Percentiles rank a stretch among this genome's conserved stretches.
phyloP scores from a whole-genome alignment of 1,284 basidiomycete genomes.

The Stygiomarasmius scandens region DNA sequence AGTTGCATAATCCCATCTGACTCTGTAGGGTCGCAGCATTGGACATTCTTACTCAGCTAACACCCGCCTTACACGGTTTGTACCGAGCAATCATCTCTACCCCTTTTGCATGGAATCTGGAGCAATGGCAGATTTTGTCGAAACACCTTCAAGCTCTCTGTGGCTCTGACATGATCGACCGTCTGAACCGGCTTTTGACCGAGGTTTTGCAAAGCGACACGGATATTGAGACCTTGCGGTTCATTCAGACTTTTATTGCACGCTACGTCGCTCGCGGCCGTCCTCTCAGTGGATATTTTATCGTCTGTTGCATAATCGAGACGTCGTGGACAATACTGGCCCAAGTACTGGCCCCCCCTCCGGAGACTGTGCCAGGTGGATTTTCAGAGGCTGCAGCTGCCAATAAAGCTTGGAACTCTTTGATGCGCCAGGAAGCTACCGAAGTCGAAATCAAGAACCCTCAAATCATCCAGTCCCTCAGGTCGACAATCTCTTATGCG shows the following conservation, averaged over 20 bases:
- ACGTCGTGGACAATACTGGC: conserved; percentile 83
- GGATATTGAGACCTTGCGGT: conserved; percentile 55
- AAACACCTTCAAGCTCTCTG: conserved; percentile 59
- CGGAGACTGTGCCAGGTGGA: conserved; percentile 27
- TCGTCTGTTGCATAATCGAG: conserved; percentile 84
- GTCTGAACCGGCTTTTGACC: conserved; percentile 67
- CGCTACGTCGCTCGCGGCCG: conserved; percentile 77
- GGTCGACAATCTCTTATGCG: conserved; percentile 56
- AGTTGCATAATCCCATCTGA: neutral
- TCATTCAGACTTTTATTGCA: conserved; percentile 72
- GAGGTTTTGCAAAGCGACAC: conserved; percentile 61
- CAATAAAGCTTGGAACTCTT: conserved; percentile 75
- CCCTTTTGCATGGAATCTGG: conserved; percentile 71
- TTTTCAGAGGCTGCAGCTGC: conserved; percentile 76
- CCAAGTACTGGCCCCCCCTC: conserved; percentile 64
- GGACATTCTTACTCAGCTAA: conserved; percentile 72
- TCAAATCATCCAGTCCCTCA: conserved; percentile 45
- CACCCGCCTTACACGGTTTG: conserved; percentile 84
- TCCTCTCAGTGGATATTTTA: conserved; percentile 86
- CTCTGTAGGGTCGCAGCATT: conserved; percentile 48
- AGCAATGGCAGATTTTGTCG: conserved; percentile 68
- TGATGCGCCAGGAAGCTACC: conserved; percentile 56
- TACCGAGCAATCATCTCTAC: conserved; percentile 84
- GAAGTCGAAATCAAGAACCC: conserved; percentile 43
- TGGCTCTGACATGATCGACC: conserved; percentile 61